A percentile compares a stretch with the other conserved stretches of the same genome.
Evolutionary conservation across 139 green algal genomes (phyloP).

Genomic region (Spirogloea muscicola): DNA sequence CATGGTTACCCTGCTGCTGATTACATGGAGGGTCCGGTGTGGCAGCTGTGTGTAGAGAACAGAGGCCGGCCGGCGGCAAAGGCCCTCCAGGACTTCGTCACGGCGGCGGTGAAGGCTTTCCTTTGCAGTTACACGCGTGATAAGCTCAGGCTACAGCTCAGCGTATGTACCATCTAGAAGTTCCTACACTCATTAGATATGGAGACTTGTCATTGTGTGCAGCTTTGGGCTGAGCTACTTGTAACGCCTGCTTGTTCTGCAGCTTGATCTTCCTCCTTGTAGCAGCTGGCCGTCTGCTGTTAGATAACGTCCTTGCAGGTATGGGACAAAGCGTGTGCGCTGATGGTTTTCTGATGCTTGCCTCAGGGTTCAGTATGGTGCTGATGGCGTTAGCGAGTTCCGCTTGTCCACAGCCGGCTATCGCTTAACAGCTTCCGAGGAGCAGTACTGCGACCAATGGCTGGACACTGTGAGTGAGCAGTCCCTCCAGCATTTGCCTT

Average conservation of each 20-base stretch:
- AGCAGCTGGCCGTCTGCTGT: background rate
- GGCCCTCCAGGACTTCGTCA: slow-evolving; percentile 29
- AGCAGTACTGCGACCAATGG: slow-evolving; percentile 38
- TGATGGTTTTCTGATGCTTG: background rate
- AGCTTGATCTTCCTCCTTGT: too few relatives aligned
- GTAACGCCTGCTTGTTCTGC: too few relatives aligned
- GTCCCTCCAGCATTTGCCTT: too few relatives aligned
- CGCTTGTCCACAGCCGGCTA: slow-evolving; percentile 21
- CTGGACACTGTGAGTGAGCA: slow-evolving; percentile 39
- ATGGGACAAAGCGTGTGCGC: background rate
- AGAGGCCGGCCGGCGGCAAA: slow-evolving; percentile 23
- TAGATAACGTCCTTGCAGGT: background rate
- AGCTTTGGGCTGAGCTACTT: too few relatives aligned
- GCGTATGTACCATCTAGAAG: too few relatives aligned
- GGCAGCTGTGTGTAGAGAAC: slow-evolving; percentile 41
- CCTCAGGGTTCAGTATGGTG: background rate
- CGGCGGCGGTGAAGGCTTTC: slow-evolving; percentile 22
- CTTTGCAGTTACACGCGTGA: slow-evolving; percentile 22
- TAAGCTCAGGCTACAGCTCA: slow-evolving; percentile 29
- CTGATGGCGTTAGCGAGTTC: slow-evolving; percentile 12
- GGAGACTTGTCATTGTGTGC: too few relatives aligned
- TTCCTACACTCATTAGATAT: too few relatives aligned
- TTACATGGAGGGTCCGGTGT: too few relatives aligned
- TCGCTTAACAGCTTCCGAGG: slow-evolving; percentile 31
- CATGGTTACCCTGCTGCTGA: too few relatives aligned